Evolutionary conservation across 2,329 filamentous ascomycete species (phyloP), one percentile per base, ranked within the genome.

Genomic region (Aspergillus fructus): DNA sequence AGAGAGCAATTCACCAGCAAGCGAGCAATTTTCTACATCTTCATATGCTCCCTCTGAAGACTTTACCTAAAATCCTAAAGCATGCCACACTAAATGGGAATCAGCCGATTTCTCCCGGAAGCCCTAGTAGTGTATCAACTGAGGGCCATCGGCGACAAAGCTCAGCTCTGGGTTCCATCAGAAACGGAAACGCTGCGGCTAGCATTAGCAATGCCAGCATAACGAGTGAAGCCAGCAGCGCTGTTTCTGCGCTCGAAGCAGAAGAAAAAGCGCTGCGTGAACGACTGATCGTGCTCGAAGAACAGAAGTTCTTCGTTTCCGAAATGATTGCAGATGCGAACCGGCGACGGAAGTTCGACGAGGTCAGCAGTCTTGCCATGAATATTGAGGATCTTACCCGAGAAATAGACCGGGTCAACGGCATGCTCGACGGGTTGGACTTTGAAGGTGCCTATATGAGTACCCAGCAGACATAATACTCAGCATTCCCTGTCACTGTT

Each of bases 21-120:
- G 90, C 92, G 1, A 91, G 88, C 52, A 83, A 84, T 49, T 97
- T 97, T 66, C 77, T 97, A 4, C 92, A 96, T 68, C 83, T 91
- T 4, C 91, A 97, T 68, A 96, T 97, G 90, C 82, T 97, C 8
- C 91, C 93, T 0, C 78, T 97, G 13, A 96, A 91, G 70, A 85
- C 85, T 27, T 78, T 92, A 0, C 89, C 89, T 0, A 84, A 85
- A 42, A 79, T 91, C 62, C 79, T 92, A 15, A 85, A 82, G 62
- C 84, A 87, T 64, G 83, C 84, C 12, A 81, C 80, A 0, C 79
- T 83, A 0, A 76, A 83, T 45, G 81, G 80, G n/a, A 66, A 62
- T 24, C 62, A 65, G 24, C 60, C 66, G 33, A 67, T 62, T 51
- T 65, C 66, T 3, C 62, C 67, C 21, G 60, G 47, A 27, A 68